Percentiles rank a stretch among this genome's conserved stretches.
These are phyloP conservation scores for Penicillium soppii DNA, from an alignment of 495 filamentous ascomycete species.

Conservation along the genomic window DNA sequence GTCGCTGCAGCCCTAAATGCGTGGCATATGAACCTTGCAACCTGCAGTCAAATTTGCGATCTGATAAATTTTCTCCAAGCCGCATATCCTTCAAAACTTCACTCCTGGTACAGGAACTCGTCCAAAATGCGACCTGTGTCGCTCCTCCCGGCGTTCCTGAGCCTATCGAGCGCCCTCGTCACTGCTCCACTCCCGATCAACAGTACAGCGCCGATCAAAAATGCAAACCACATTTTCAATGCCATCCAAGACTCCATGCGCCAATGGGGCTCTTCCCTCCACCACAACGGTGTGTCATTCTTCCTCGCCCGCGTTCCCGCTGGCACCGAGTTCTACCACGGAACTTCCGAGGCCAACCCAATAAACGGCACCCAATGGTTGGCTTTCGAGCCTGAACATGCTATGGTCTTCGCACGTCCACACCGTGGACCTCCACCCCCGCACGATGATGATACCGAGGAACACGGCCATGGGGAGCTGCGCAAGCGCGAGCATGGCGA, in stretches of 20 bases:
- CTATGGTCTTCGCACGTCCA: constrained; percentile 50
- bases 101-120: background rate
- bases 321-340: constrained; percentile 64
- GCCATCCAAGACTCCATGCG: constrained; percentile 64
- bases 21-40: background rate
- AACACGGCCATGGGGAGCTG: constrained; percentile 13
- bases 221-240: constrained; percentile 66
- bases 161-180: constrained; percentile 6
- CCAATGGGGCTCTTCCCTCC: constrained; percentile 66
- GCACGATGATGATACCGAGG: background rate
- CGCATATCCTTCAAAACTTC: no score
- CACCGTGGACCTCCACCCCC: constrained; percentile 7
- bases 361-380: constrained; percentile 62
- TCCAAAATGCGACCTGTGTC: constrained; percentile 12
- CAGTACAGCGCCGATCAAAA: constrained; percentile 15
- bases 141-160: constrained; percentile 8
- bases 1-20: background rate
- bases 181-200: background rate
- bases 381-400: constrained; percentile 69
- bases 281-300: constrained; percentile 70
- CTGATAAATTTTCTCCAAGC: background rate
- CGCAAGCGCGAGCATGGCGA: constrained; percentile 11
- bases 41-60: background rate
- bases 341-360: constrained; percentile 34
- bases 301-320: constrained; percentile 58